These are phyloP conservation scores for Aurantiochytrium sp. DNA, from an alignment of 108 stramenopile species.

Conservation along the genomic window DNA sequence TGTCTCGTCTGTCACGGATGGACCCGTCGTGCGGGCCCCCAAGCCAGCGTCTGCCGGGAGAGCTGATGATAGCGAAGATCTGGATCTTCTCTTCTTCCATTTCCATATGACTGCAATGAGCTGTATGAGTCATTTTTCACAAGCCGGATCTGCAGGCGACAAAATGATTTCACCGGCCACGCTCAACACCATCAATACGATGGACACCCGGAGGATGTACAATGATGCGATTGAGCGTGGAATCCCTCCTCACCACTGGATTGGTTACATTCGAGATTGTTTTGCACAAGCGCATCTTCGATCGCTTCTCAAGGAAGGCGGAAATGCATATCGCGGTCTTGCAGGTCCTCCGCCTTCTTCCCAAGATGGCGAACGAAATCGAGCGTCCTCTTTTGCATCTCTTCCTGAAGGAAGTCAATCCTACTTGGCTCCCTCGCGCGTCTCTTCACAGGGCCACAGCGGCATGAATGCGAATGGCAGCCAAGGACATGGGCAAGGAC, in stretches of 20 bases:
- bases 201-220: constrained; percentile 5
- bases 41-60: not conserved
- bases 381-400: not conserved
- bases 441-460: not conserved
- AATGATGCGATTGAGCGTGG: not conserved
- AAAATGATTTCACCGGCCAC: not conserved
- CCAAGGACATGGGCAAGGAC: too few species aligned
- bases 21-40: not conserved
- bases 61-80: not conserved
- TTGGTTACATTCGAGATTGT: not conserved
- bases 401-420: not conserved
- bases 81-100: not conserved
- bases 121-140: not conserved
- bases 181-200: constrained; percentile 5
- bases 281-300: not conserved
- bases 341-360: not conserved
- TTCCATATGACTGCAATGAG: constrained; percentile 5
- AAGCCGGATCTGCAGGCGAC: not conserved
- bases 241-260: constrained; percentile 16
- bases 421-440: not conserved
- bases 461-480: too few species aligned
- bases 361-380: not conserved
- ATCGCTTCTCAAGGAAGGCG: not conserved
- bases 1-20: too few species aligned
- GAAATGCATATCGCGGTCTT: not conserved